Percentiles rank a stretch among this genome's conserved stretches.
These are phyloP conservation scores for Apiospora hydei DNA, from an alignment of 2,329 filamentous ascomycete genomes.

Conservation along the genomic window DNA sequence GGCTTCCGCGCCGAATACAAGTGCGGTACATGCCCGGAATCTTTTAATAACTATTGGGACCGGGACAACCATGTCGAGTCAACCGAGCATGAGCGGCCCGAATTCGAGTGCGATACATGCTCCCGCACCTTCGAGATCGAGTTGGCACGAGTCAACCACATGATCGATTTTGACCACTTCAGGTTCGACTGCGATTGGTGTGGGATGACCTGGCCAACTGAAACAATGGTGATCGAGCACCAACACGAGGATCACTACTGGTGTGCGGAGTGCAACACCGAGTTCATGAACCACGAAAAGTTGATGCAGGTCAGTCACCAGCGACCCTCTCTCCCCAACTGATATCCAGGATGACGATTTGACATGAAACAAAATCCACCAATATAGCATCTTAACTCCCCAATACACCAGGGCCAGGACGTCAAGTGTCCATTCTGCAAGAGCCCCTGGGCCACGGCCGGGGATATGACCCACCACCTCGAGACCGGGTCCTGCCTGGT, in stretches of 20 bases:
- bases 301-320: conserved; percentile 42
- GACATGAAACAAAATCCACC: neutral
- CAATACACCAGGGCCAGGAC: conserved; percentile 51
- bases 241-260: conserved; percentile 41
- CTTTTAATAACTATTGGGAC: conserved; percentile 27
- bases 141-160: conserved; percentile 37
- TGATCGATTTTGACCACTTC: conserved; percentile 42
- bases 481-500: conserved; percentile 60
- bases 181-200: conserved; percentile 39
- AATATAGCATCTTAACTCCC: conserved; percentile 62
- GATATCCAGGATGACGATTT: neutral
- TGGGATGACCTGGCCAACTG: conserved; percentile 30
- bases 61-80: conserved; percentile 32
- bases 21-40: conserved; percentile 33
- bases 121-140: conserved; percentile 28
- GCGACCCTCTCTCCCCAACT: neutral
- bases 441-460: conserved; percentile 53
- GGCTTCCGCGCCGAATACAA: conserved; percentile 5
- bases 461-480: conserved; percentile 62
- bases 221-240: conserved; percentile 35
- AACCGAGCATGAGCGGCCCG: conserved; percentile 27
- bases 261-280: conserved; percentile 44
- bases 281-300: conserved; percentile 42
- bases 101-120: conserved; percentile 35
- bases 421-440: conserved; percentile 65